Percentiles rank a stretch among this genome's conserved stretches.
Evolutionary conservation across 495 filamentous ascomycete genomes (phyloP).

Genomic region (Geopyxis carbonaria): DNA sequence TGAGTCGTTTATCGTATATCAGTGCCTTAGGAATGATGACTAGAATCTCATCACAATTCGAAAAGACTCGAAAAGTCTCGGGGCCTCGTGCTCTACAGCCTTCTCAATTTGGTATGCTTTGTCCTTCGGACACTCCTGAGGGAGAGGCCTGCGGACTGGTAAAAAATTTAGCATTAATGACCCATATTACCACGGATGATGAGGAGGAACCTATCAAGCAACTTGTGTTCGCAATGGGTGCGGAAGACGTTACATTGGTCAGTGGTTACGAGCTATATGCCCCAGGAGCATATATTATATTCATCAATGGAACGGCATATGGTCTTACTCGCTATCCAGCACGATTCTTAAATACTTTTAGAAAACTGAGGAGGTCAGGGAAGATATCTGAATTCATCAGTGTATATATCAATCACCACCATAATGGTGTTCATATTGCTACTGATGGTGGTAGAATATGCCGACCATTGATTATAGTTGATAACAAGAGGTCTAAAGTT

Average conservation of each 20-base stretch:
- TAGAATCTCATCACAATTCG: slow-evolving; percentile 92
- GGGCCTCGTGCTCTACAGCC: slow-evolving; percentile 90
- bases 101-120: slow-evolving; percentile 95
- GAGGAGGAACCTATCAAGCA: slow-evolving; percentile 75
- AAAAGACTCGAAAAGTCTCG: slow-evolving; percentile 90
- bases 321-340: slow-evolving; percentile 70
- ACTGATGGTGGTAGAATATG: slow-evolving; percentile 95
- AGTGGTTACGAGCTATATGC: slow-evolving; percentile 70
- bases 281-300: slow-evolving; percentile 71
- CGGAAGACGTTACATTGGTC: slow-evolving; percentile 36
- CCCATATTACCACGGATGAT: slow-evolving; percentile 91
- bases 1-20: slow-evolving; percentile 91
- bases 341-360: slow-evolving; percentile 65
- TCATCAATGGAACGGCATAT: slow-evolving; percentile 85
- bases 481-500: slow-evolving; percentile 64
- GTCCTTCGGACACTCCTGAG: slow-evolving; percentile 91
- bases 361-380: slow-evolving; percentile 66
- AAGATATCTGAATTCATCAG: slow-evolving; percentile 86
- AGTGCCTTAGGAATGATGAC: slow-evolving; percentile 99
- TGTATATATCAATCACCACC: slow-evolving; percentile 85
- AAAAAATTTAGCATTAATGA: slow-evolving; percentile 98
- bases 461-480: slow-evolving; percentile 83
- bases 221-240: slow-evolving; percentile 59
- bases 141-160: slow-evolving; percentile 95
- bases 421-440: slow-evolving; percentile 80